Evolutionary conservation across 768 basidiomycete species (phyloP), one percentile per base, ranked within the genome.

Genomic region (Termitomyces titanicus): DNA sequence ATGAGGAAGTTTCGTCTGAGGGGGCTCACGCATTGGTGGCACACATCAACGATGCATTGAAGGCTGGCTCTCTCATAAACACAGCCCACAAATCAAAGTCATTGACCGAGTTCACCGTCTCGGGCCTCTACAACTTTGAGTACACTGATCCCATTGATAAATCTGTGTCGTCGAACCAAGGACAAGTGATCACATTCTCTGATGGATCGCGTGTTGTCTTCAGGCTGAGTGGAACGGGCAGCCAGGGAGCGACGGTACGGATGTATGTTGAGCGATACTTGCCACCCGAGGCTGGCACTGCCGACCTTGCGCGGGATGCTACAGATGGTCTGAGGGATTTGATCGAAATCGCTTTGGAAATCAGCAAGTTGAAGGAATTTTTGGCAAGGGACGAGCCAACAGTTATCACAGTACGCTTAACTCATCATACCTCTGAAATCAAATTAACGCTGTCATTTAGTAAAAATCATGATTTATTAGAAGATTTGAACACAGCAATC

Each of bases 131-230:
- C 75, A 85, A 93, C 79, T 99, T 99, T 69, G 84, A 89, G 68
- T 99, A 99, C 81, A 97, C 86, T 47, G 97, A 99, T 71, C 97
- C 97, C n/a, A 98, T 98, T 71, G 97, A 99, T 69, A 77, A 86
- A 51, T 92, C 90, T 43, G 82, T 98, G 58, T 93, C 91, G 61
- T 86, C 86, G 73, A 98, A 98, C 71, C 97, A 99, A 68, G 97
- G 97, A 1, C 90, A 98, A 63, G 89, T 95, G 68, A 86, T 98
- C 68, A 81, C 82, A 49, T 99, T 99, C 74, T 73, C 76, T 29
- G 97, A 98, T 68, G 97, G 96, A 7, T 92, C 89, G 44, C 82
- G 97, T 35, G 90, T 99, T 56, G 92, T 98, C 51, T 98, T 97
- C 83, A 84, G 97, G 56, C 77, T 99, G 51, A 94, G 92, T 58